phyloP scores from a whole-genome alignment of 371 early-diverging fungal species.

The Homolaphlyctis polyrhiza region DNA sequence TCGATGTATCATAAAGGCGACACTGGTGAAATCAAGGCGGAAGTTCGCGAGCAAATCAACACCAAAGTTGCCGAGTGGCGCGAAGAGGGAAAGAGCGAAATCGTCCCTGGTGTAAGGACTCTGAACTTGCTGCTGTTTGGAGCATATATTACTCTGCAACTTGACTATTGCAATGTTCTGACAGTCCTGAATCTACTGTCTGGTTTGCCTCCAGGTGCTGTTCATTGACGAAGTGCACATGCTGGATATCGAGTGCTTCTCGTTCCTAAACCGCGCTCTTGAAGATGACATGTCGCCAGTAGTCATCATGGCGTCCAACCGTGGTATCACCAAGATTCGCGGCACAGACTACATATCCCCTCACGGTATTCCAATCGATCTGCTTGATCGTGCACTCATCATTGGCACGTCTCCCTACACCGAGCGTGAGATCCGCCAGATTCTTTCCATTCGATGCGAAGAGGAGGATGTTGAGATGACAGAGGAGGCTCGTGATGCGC shows the following conservation, averaged over 20 bases:
- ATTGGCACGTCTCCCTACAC: slow-evolving; percentile 85
- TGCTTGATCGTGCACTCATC: slow-evolving; percentile 91
- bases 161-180: not conserved
- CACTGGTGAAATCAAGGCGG: slow-evolving; percentile 96
- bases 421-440: slow-evolving; percentile 83
- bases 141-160: not conserved
- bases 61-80: slow-evolving; percentile 96
- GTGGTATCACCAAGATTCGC: slow-evolving; percentile 91
- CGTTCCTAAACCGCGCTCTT: slow-evolving; percentile 94
- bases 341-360: slow-evolving; percentile 90
- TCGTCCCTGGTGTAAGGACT: slow-evolving; percentile 86
- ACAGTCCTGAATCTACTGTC: not conserved
- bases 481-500: slow-evolving; percentile 80
- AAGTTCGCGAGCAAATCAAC: slow-evolving; percentile 98
- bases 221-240: slow-evolving; percentile 99
- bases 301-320: slow-evolving; percentile 97
- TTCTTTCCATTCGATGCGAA: slow-evolving; percentile 86
- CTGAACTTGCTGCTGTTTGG: not conserved
- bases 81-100: slow-evolving; percentile 97
- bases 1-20: slow-evolving; percentile 65
- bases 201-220: slow-evolving; percentile 62
- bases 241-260: slow-evolving; percentile 98
- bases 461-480: slow-evolving; percentile 97
- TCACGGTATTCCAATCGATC: slow-evolving; percentile 96
- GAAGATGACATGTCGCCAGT: slow-evolving; percentile 95